These are phyloP conservation scores for Amaranthus tricolor DNA, from an alignment of 179 eudicot genomes.

Conservation along the genomic window DNA sequence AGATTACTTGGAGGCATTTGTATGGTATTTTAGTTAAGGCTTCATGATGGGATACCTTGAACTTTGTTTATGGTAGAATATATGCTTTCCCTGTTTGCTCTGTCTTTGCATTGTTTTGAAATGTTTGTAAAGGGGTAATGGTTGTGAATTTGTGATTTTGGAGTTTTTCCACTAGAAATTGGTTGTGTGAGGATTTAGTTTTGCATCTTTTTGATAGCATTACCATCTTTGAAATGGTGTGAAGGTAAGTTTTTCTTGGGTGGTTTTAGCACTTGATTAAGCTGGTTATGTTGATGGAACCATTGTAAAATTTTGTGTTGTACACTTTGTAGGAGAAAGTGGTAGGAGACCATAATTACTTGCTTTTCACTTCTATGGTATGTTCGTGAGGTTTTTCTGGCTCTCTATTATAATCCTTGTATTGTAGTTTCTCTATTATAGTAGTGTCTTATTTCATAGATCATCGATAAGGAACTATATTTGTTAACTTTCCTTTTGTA, in stretches of 20 bases:
- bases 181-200: background rate
- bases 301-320: background rate
- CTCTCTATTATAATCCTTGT: background rate
- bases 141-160: background rate
- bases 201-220: background rate
- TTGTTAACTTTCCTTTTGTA: background rate
- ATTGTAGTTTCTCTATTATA: background rate
- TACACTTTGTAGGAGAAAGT: background rate
- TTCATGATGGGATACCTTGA: background rate
- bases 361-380: background rate
- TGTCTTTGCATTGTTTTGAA: background rate
- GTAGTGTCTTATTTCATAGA: background rate
- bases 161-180: background rate
- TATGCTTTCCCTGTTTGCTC: slow-evolving; percentile 11
- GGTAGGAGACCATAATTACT: background rate
- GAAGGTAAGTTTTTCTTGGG: background rate
- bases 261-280: background rate
- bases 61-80: background rate
- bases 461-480: background rate
- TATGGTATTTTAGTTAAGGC: background rate
- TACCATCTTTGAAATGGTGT: background rate
- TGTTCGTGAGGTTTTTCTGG: background rate
- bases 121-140: background rate
- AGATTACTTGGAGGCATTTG: background rate
- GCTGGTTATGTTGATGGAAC: background rate